Conservation (phyloP, 1,284 basidiomycete species). For the Athelia psychrophila region DNA sequence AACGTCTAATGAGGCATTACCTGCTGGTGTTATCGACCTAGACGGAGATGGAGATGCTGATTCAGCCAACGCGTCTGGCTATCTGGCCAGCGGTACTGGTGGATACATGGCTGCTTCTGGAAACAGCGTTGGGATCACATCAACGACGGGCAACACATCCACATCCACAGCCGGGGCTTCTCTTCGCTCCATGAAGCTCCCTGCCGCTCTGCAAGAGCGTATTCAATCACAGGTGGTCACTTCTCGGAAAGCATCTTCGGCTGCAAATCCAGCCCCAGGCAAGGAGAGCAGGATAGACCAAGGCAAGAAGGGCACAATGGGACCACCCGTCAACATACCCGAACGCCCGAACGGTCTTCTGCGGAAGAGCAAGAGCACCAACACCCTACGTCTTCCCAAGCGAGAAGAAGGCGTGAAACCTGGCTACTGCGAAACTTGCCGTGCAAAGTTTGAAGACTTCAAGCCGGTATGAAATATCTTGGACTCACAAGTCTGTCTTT, state of each 20-base stretch:
- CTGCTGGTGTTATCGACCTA: conserved; percentile 40
- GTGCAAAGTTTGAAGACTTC: conserved; percentile 89
- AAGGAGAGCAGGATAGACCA: conserved; percentile 19
- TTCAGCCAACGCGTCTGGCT: conserved; percentile 68
- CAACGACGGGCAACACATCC: conserved; percentile 85
- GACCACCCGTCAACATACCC: conserved; percentile 60
- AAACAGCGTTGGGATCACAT: conserved; percentile 92
- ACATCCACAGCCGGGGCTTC: conserved; percentile 46
- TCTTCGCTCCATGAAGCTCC: conserved; percentile 43
- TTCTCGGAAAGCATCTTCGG: conserved; percentile 46
- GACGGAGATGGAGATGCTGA: conserved; percentile 47
- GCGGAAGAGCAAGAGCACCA: conserved; percentile 75
- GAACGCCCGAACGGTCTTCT: conserved; percentile 46
- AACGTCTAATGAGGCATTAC: conserved; percentile 27
- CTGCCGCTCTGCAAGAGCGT: conserved; percentile 51
- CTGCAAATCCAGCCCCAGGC: conserved; percentile 3
- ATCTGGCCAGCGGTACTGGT: conserved; percentile 50
- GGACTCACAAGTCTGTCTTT: conserved; percentile 4
- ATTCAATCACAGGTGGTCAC: conserved; percentile 65
- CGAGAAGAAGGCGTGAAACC: conserved; percentile 87
- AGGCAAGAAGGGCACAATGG: conserved; percentile 49
- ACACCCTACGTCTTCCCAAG: conserved; percentile 68
- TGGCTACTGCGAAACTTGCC: conserved; percentile 98
- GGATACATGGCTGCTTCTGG: conserved; percentile 88
- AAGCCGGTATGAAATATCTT: conserved; percentile 54